These are phyloP conservation scores for Macrocybe gigantea DNA, from an alignment of 768 basidiomycete species.

Conservation along the genomic window DNA sequence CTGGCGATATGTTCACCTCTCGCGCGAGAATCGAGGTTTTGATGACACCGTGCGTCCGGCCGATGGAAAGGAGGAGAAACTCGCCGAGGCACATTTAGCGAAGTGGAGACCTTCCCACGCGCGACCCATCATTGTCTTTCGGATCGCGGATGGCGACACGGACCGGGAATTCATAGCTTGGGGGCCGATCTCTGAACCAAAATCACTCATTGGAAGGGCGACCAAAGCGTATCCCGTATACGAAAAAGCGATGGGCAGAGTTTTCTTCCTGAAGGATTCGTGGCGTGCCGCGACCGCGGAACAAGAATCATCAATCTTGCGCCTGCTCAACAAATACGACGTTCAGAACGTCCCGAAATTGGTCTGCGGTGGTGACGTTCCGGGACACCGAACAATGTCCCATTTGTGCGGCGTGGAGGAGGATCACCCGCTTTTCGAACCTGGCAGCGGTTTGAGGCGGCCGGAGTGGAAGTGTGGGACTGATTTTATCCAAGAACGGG, in stretches of 20 bases:
- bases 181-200: slow-evolving; percentile 4
- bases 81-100: not conserved
- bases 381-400: slow-evolving; percentile 8
- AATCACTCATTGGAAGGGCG: slow-evolving; percentile 9
- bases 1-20: not conserved
- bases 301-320: slow-evolving; percentile 14
- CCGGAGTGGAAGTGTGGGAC: slow-evolving; percentile 9
- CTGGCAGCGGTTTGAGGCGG: not conserved
- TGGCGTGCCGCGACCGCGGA: slow-evolving; percentile 14
- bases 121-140: not conserved
- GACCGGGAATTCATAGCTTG: slow-evolving; percentile 11
- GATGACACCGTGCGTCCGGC: not conserved
- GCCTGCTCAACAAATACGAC: slow-evolving; percentile 2
- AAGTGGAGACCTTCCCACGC: not conserved
- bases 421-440: not conserved
- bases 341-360: slow-evolving; percentile 19
- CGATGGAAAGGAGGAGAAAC: not conserved
- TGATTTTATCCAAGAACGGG: slow-evolving; percentile 4
- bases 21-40: not conserved
- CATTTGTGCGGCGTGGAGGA: not conserved
- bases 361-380: slow-evolving; percentile 24
- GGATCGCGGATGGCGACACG: not conserved
- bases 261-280: slow-evolving; percentile 20
- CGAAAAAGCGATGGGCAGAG: slow-evolving; percentile 5
- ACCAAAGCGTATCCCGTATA: slow-evolving; percentile 13